phyloP scores from a whole-genome alignment of 1,139 yeast species.

The Pichia norvegensis region DNA sequence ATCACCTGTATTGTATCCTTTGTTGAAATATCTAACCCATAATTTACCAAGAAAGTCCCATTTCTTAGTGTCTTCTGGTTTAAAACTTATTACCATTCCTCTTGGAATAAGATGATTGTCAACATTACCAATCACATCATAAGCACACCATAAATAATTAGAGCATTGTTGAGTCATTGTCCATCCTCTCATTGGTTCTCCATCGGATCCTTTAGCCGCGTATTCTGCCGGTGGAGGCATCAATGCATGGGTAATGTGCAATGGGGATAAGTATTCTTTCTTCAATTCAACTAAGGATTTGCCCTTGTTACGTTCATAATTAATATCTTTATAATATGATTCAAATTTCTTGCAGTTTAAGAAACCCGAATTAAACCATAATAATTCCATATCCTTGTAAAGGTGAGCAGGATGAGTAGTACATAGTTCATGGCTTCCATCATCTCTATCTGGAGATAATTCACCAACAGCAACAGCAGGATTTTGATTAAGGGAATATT shows the following conservation, averaged over 20 bases:
- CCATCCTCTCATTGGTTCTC: constrained; percentile 54
- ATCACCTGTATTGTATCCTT: constrained; percentile 20
- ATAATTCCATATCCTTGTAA: constrained; percentile 36
- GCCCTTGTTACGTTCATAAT: constrained; percentile 25
- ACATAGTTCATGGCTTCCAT: constrained; percentile 45
- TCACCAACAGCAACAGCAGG: constrained; percentile 48
- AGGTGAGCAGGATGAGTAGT: constrained; percentile 67
- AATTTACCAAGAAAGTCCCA: constrained; percentile 26
- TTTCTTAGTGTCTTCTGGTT: constrained; percentile 16
- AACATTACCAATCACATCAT: constrained; percentile 38
- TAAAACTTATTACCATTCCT: constrained; percentile 23
- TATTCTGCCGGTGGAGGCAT: constrained; percentile 52
- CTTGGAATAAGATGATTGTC: constrained; percentile 22
- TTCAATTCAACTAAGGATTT: constrained; percentile 27
- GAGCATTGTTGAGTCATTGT: constrained; percentile 43
- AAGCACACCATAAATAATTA: constrained; percentile 56
- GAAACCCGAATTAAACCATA: constrained; percentile 68
- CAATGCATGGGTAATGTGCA: constrained; percentile 42
- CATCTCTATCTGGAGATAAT: constrained; percentile 24
- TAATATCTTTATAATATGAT: constrained; percentile 30
- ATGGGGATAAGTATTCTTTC: constrained; percentile 36
- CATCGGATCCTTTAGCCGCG: constrained; percentile 18
- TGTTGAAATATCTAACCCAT: constrained; percentile 27
- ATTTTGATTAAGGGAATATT: constrained; percentile 41
- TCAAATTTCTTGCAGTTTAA: constrained; percentile 47